Evolutionary conservation across 805 yeast genomes (phyloP), one percentile per base, ranked within the genome.

Genomic region (Metschnikowia picachoensis): DNA sequence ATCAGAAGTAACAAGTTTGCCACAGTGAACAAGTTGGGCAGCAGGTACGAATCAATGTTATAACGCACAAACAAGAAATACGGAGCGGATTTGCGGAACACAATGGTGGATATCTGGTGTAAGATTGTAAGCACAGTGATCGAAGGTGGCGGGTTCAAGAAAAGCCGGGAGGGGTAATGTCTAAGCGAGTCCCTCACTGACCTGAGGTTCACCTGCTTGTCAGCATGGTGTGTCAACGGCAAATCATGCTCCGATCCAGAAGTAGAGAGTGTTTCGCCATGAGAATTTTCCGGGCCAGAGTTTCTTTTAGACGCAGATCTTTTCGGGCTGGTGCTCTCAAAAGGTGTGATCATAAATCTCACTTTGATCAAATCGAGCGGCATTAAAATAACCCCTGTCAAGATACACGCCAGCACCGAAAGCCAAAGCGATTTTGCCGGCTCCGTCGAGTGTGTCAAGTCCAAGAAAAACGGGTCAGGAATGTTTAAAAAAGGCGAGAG

Each of bases 391-490:
- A 89, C 62, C 2, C 88, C 86, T 0, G 97, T 81, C 34, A 85
- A 58, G 1, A 87, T 80, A 38, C 87, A 78, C 0, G 96, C 91
- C 27, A 80, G 66, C 1, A 89, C 75, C 4, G 89, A 81, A 8
- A 89, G 72, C 31, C 80, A 64, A 8, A 90, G 68, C n/a, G 92
- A 80, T 42, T 77, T 70, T 39, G 79, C 66, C 1, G 95, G 89
- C 50, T 85, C 89, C 3, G 90, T 80, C 10, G 94, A 84, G 58
- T 87, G 94, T 16, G 87, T 75, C 41, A 86, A 75, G 52, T 88
- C 96, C 55, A 89, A 82, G 61, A 89, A 85, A 50, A 82, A 80
- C 3, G 97, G 97, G 61, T 91, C 97, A 0, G 97, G 96, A 29
- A 89, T 79, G 15, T 86, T 84, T 43, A 87, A 64, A 38, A 87